Percentiles rank a stretch among this genome's conserved stretches.
These are phyloP conservation scores for Kwoniella heveanensis DNA, from an alignment of 768 basidiomycete species.

Conservation along the genomic window DNA sequence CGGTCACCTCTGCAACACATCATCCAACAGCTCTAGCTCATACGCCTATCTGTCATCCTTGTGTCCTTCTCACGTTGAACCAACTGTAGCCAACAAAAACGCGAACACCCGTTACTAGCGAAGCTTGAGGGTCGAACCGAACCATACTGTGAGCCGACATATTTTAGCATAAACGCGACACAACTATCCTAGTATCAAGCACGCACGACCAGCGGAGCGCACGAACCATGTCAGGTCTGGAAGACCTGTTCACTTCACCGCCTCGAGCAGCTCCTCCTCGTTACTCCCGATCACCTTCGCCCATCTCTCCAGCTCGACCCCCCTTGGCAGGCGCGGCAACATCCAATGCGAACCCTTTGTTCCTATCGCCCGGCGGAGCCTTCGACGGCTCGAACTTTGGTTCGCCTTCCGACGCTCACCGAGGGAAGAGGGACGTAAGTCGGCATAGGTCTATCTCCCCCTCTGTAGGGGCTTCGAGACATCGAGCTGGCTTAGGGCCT, in stretches of 20 bases:
- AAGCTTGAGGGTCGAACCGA: too few species aligned
- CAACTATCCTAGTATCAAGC: too few species aligned
- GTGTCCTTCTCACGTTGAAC: too few species aligned
- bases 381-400: slow-evolving; percentile 6
- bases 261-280: slow-evolving; percentile 33
- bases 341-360: slow-evolving; percentile 19
- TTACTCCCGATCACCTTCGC: slow-evolving; percentile 13
- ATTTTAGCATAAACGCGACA: too few species aligned
- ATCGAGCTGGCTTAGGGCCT: neutral
- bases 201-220: too few species aligned
- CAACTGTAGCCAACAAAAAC: too few species aligned
- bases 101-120: too few species aligned
- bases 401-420: neutral
- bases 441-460: neutral
- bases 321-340: neutral
- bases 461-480: neutral
- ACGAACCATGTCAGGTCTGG: slow-evolving; percentile 35
- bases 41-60: too few species aligned
- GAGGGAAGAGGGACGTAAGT: neutral
- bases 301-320: slow-evolving; percentile 7
- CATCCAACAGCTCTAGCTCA: too few species aligned
- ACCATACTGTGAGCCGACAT: too few species aligned
- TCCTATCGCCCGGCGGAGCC: slow-evolving; percentile 16
- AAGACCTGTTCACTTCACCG: slow-evolving; percentile 48
- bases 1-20: too few species aligned